Base-by-base conservation (phyloP, 1,139 yeast species). In the Candida neerlandica region DNA sequence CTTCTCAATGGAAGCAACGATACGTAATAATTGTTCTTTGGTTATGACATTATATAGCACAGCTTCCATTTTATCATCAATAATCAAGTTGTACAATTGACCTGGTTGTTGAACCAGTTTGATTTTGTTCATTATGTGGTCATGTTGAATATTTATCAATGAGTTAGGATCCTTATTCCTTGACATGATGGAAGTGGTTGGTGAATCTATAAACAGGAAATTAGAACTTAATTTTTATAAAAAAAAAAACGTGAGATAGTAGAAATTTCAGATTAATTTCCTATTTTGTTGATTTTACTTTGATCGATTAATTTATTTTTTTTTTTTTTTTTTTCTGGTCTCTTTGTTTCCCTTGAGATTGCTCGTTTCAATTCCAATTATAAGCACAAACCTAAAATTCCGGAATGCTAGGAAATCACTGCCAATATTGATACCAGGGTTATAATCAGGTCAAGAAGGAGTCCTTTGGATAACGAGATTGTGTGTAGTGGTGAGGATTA, bases 1-100 rank as follows among this genome's bases (percentile, higher is more conserved):
- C 55, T 63, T 63, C 51, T 76, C 81, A 11, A 76, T 62, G 3
- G 76, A 65, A 1, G 80, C 71, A 5, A 76, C 80, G 12, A 75
- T 60, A 39, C 81, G 60, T 12, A 76, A 60, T 38, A 76, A 56
- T 39, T 65, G 68, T 39, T 71, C 78, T 53, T 74, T 74, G 43
- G 70, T 56, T 15, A 75, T 54, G 27, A 75, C 73, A 46, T 65
- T 65, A 51, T 65, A 64, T 44, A 76, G 51, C n/a, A 70, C 58
- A 4, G 67, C 47, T 57, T 74, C 77, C 26, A 75, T 69, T 38
- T 63, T 62, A 32, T 66, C 70, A 54, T 76, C 81, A 32, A 75
- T 58, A 16, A 76, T 62, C 51, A 76, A 64, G 29, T 71, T 69
- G 57, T 74, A 73, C 45, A 75, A 63, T 30, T 64, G 63, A 1